These are phyloP conservation scores for Chalciporus sphaerocephalus DNA, from an alignment of 768 basidiomycete genomes.

Conservation along the genomic window DNA sequence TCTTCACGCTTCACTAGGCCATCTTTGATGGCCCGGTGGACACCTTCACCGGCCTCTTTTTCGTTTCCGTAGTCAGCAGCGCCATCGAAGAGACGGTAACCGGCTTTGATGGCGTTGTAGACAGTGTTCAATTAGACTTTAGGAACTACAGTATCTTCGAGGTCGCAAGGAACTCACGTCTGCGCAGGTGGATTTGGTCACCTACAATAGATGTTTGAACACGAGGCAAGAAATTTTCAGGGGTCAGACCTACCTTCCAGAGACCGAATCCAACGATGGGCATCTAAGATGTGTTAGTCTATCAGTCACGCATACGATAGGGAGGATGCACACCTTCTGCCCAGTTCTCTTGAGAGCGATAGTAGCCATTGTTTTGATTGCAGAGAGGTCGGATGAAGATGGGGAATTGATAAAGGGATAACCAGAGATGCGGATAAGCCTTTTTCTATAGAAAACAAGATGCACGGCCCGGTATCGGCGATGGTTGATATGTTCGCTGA, in stretches of 20 bases:
- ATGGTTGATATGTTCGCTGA: background rate
- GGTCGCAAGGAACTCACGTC: conserved; percentile 38
- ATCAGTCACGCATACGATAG: background rate
- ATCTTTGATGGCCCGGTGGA: conserved; percentile 71
- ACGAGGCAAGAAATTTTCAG: background rate
- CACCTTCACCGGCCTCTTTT: conserved; percentile 76
- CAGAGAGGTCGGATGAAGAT: conserved; percentile 8
- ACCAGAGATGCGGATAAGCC: conserved; percentile 2
- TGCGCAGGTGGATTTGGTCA: conserved; percentile 56
- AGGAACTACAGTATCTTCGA: background rate
- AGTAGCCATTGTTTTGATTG: conserved; percentile 40
- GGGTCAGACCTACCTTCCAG: conserved; percentile 52
- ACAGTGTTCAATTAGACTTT: conserved; percentile 50
- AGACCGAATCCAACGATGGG: conserved; percentile 67
- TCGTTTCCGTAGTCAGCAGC: conserved; percentile 90
- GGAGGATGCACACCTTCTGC: conserved; percentile 42
- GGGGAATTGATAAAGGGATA: conserved; percentile 5
- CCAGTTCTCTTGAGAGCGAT: conserved; percentile 56
- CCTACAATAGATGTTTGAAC: conserved; percentile 32
- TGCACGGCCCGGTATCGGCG: conserved; percentile 12
- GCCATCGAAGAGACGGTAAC: conserved; percentile 84
- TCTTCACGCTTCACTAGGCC: conserved; percentile 87
- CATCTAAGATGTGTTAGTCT: conserved; percentile 45
- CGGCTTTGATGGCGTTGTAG: conserved; percentile 79
- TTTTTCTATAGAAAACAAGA: conserved; percentile 7